Base-by-base conservation (phyloP, 257 asterid species). In the Capsicum baccatum region DNA sequence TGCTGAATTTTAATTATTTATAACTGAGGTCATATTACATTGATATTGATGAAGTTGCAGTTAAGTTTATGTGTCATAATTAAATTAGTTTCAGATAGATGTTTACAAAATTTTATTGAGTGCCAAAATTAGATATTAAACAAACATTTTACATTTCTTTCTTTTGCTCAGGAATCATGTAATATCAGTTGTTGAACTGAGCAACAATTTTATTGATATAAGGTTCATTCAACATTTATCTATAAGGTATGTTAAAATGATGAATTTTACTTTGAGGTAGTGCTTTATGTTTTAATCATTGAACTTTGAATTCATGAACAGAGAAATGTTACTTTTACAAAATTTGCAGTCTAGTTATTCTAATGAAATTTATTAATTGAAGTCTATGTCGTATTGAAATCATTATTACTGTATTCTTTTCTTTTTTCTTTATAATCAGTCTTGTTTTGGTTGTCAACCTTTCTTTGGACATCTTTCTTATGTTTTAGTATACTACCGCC, bases 121-220 rank as follows among this genome's bases (percentile, higher is more conserved):
- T 59, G 33, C 66, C 1, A 59, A 1, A 33, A 8, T 54, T 26
- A 13, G 42, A 33, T 21, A 19, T 39, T 16, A 9, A 54, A 55
- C 50, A 12, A 4, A 16, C 12, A 11, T 56, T 80, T 68, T 80
- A 15, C 50, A 14, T 35, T 79, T 54, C n/a, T 5, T 82, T 44
- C 58, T 66, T 85, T 79, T 16, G 80, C 84, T 76, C 93, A 94
- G 99, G 92, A 90, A 89, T 85, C 97, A 87, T 79, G 69, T 91
- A 85, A 88, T 94, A 48, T 91, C 98, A 6, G 89, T 91, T 2
- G 84, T 88, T 67, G 98, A 96, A 87, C 80, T 93, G 84, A 93
- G 98, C 96, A 93, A 94, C 90, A 95, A 91, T 84, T 85, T 96
- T 82, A 87, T 98, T 54, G 99, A 94, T 86, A 94, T 96, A 84